Evolutionary conservation across 225 moss, liverwort and hornwort species (phyloP).

Genomic region (Sphagnum contortum): DNA sequence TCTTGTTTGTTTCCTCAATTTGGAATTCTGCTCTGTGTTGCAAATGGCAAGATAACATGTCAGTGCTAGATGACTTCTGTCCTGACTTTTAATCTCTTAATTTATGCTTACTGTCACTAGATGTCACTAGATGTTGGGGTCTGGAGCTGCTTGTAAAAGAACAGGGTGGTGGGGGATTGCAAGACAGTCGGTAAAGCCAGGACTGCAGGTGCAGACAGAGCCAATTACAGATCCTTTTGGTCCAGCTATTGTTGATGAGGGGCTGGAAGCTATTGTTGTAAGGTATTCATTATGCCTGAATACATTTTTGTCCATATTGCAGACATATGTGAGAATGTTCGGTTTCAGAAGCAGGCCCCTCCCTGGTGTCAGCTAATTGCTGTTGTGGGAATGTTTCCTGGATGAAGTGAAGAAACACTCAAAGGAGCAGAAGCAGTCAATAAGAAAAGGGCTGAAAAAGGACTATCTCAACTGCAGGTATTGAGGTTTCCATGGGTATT

Average conservation of each 20-base stretch:
- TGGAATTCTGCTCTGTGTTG: too few relatives aligned
- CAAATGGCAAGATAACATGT: too few relatives aligned
- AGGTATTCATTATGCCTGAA: slow-evolving; percentile 19
- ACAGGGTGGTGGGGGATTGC: not conserved
- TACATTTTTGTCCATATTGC: too few relatives aligned
- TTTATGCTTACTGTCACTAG: too few relatives aligned
- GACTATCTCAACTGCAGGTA: slow-evolving; percentile 66
- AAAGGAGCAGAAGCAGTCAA: slow-evolving; percentile 72
- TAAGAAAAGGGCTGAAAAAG: slow-evolving; percentile 66
- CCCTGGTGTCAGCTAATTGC: too few relatives aligned
- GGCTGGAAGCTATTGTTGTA: slow-evolving; percentile 69
- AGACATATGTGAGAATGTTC: too few relatives aligned
- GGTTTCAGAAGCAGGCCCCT: too few relatives aligned
- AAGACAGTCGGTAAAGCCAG: slow-evolving; percentile 67
- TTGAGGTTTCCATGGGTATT: slow-evolving; percentile 2
- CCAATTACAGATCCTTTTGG: slow-evolving; percentile 70
- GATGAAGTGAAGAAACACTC: slow-evolving; percentile 52
- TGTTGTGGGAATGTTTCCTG: slow-evolving; percentile 2
- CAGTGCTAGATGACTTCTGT: too few relatives aligned
- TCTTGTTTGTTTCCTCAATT: not conserved
- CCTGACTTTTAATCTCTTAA: too few relatives aligned
- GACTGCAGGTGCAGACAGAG: slow-evolving; percentile 54
- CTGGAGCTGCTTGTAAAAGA: too few relatives aligned
- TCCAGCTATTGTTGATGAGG: slow-evolving; percentile 71
- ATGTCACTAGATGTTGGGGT: too few relatives aligned